These are phyloP conservation scores for Candida xiaguanensis DNA, from an alignment of 805 yeast species.

Conservation along the genomic window DNA sequence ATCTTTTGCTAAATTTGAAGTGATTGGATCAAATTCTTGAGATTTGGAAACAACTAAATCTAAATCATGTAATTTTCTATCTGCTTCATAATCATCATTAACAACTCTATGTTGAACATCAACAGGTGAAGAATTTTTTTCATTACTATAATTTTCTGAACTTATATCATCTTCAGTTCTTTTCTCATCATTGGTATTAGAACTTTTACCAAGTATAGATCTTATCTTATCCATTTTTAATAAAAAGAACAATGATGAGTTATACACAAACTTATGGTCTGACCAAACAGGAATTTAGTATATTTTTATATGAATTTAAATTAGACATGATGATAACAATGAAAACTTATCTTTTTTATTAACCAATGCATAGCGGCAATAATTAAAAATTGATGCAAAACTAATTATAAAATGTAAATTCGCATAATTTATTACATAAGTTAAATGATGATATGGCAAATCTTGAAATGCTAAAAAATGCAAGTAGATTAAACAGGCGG, in stretches of 20 bases:
- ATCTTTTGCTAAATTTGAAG: constrained; percentile 21
- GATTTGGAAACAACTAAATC: constrained; percentile 20
- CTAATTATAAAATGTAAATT: too few relatives aligned
- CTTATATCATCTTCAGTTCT: background rate
- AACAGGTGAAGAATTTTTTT: background rate
- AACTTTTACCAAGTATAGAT: constrained; percentile 6
- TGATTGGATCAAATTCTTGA: constrained; percentile 31
- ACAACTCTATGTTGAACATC: constrained; percentile 7
- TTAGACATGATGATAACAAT: background rate
- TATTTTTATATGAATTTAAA: background rate
- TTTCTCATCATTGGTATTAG: background rate
- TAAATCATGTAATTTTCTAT: constrained; percentile 9
- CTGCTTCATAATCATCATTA: constrained; percentile 11
- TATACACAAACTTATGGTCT: background rate
- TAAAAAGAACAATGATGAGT: background rate
- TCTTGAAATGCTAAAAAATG: background rate
- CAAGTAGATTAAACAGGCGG: too few relatives aligned
- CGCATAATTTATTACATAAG: too few relatives aligned
- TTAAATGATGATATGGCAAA: background rate
- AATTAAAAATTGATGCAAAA: too few relatives aligned
- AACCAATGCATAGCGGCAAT: too few relatives aligned
- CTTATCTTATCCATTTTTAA: constrained; percentile 10
- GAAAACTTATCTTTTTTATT: too few relatives aligned
- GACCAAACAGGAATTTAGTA: background rate
- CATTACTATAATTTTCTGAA: constrained; percentile 3